Evolutionary conservation across 2,329 filamentous ascomycete species (phyloP).

Genomic region (Ophiostoma perfectum): DNA sequence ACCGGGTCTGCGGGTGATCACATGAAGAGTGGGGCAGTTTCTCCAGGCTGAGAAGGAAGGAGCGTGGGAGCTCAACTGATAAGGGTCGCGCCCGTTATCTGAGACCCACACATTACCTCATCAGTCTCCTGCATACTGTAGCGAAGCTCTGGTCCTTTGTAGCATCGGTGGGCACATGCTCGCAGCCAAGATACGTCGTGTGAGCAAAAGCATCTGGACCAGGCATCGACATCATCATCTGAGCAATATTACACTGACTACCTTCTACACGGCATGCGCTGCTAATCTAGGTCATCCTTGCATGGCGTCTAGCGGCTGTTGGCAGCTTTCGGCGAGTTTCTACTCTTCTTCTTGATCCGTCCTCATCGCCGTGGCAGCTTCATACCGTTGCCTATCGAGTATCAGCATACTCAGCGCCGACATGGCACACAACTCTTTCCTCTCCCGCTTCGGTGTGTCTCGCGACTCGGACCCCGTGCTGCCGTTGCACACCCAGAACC

Average conservation of each 20-base stretch:
- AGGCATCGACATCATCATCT: conserved; percentile 12
- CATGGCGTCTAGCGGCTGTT: neutral
- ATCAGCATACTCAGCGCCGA: neutral
- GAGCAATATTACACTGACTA: conserved; percentile 13
- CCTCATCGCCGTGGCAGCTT: neutral
- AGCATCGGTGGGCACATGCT: conserved; percentile 13
- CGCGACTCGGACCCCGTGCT: conserved; percentile 29
- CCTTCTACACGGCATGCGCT: neutral
- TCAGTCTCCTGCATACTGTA: neutral
- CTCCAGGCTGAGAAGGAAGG: neutral
- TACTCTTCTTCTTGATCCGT: neutral
- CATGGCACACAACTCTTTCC: conserved; percentile 27
- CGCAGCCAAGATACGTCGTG: conserved; percentile 13
- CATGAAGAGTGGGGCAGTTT: conserved; percentile 13
- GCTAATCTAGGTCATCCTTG: neutral
- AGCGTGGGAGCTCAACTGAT: neutral
- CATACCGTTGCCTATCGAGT: neutral
- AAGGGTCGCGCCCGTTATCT: conserved; percentile 3
- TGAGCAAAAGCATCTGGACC: neutral
- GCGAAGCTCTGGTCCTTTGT: neutral
- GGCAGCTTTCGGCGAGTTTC: neutral
- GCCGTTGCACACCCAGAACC: conserved; percentile 29
- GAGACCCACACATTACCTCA: conserved; percentile 16
- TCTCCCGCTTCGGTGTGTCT: conserved; percentile 32
- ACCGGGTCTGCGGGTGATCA: conserved; percentile 14